Evolutionary conservation across 225 moss, liverwort and hornwort species (phyloP).

Genomic region (Neckera pumila): DNA sequence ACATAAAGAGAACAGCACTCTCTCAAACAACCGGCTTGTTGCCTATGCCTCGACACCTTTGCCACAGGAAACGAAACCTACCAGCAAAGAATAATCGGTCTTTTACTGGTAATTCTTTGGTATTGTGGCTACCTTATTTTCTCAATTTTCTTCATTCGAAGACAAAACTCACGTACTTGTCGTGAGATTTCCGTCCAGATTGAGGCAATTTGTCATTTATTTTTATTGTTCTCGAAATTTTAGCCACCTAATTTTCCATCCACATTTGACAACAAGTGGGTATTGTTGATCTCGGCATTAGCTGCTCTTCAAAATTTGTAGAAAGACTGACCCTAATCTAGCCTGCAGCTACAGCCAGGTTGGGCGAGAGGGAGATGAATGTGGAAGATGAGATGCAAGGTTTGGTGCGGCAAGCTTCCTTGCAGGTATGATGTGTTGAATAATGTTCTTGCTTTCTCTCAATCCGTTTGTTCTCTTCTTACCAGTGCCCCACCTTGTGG

Average conservation of each 20-base stretch:
- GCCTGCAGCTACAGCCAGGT: neutral
- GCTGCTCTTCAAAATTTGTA: neutral
- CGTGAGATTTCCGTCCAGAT: neutral
- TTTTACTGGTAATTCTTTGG: neutral
- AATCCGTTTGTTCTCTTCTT: too few relatives aligned
- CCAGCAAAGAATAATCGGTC: neutral
- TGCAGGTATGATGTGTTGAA: neutral
- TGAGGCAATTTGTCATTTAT: neutral
- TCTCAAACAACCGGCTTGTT: neutral
- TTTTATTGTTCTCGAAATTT: neutral
- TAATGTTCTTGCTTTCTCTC: neutral
- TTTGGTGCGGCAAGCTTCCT: neutral
- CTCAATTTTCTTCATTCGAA: neutral
- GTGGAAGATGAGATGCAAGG: neutral
- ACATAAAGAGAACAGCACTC: neutral
- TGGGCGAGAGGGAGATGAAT: neutral
- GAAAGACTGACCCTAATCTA: neutral
- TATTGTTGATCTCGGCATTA: neutral
- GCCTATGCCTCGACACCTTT: neutral
- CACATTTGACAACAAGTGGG: neutral
- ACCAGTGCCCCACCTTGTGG: too few relatives aligned
- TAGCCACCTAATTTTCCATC: neutral
- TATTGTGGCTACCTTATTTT: neutral
- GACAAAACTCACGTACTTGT: neutral
- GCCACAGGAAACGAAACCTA: neutral